Conservation (phyloP, 257 asterid genomes). For the Solanum peruvianum region DNA sequence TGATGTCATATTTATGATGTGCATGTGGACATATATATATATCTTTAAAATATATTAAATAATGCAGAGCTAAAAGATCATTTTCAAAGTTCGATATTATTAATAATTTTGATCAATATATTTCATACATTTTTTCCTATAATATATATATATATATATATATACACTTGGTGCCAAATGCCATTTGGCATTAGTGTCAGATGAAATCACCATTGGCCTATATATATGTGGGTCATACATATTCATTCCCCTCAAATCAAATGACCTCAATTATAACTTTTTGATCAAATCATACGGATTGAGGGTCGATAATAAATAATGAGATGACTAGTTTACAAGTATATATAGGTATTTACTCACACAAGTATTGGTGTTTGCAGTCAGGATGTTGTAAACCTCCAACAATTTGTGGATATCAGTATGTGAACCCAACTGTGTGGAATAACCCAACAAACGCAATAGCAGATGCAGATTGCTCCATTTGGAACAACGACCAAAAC, state of each 20-base stretch:
- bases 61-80: too few relatives aligned
- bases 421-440: slow-evolving; percentile 54
- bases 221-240: background rate
- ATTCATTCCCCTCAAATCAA: background rate
- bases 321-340: background rate
- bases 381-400: slow-evolving; percentile 96
- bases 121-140: too few relatives aligned
- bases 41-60: too few relatives aligned
- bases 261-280: background rate
- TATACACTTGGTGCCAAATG: background rate
- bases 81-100: too few relatives aligned
- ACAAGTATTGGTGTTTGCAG: slow-evolving; percentile 14
- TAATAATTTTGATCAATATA: too few relatives aligned
- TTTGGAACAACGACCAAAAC: slow-evolving; percentile 66
- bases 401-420: slow-evolving; percentile 57
- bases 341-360: background rate
- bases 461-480: slow-evolving; percentile 42
- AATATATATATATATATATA: too few relatives aligned
- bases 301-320: background rate
- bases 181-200: background rate
- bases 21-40: too few relatives aligned
- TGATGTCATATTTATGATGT: too few relatives aligned
- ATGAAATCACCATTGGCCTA: background rate
- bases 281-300: background rate
- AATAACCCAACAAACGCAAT: slow-evolving; percentile 38